Evolutionary conservation across 805 yeast species (phyloP).

Genomic region (Kodamaea hsintzibuensis): DNA sequence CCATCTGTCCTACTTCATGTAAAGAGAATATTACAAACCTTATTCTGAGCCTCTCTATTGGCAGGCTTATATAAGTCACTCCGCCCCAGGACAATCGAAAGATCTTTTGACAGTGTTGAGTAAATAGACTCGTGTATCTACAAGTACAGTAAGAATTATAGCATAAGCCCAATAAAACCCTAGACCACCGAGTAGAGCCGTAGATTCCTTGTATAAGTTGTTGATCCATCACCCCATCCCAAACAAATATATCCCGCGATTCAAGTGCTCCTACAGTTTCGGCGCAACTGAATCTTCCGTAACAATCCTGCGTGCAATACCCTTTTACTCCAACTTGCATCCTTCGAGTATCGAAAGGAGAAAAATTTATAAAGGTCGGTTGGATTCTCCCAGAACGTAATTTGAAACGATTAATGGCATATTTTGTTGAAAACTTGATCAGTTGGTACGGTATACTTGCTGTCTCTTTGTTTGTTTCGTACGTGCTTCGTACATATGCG

Average conservation of each 20-base stretch:
- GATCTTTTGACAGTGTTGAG: too few relatives aligned
- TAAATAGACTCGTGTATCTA: too few relatives aligned
- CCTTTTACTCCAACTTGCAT: background rate
- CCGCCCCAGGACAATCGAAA: too few relatives aligned
- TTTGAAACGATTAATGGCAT: background rate
- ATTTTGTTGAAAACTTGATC: background rate
- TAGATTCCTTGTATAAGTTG: too few relatives aligned
- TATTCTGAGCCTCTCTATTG: background rate
- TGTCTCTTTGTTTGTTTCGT: background rate
- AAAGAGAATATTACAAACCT: background rate
- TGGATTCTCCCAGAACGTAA: background rate
- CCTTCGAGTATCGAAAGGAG: background rate
- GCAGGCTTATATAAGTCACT: background rate
- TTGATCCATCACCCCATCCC: too few relatives aligned
- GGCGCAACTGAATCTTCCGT: background rate
- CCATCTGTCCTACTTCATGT: too few relatives aligned
- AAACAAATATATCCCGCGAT: background rate
- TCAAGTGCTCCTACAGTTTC: background rate
- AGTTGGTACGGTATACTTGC: conserved; percentile 1
- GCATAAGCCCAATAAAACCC: too few relatives aligned
- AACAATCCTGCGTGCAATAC: background rate
- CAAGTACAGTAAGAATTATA: too few relatives aligned
- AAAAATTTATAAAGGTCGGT: background rate
- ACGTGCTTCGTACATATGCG: background rate
- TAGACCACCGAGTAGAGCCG: too few relatives aligned